Conservation (phyloP, 495 filamentous ascomycete genomes). For the Tuber magnatum region DNA sequence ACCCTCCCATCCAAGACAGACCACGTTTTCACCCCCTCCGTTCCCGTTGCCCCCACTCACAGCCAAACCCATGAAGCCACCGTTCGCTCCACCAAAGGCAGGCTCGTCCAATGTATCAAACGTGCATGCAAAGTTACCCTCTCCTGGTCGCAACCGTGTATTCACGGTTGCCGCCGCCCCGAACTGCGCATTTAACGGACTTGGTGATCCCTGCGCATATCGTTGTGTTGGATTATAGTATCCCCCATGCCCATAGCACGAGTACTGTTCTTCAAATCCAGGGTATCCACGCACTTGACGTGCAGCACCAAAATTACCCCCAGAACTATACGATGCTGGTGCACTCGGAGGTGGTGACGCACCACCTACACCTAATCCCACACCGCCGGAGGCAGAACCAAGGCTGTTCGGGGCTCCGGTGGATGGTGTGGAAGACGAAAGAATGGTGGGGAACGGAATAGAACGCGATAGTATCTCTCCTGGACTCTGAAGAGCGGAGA, state of each 20-base stretch:
- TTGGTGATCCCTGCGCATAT: constrained; percentile 33
- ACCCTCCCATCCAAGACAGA: constrained; percentile 40
- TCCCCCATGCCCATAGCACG: constrained; percentile 18
- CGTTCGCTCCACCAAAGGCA: constrained; percentile 13
- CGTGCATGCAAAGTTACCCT: constrained; percentile 36
- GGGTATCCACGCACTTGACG: constrained; percentile 38
- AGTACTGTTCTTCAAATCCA: constrained; percentile 40
- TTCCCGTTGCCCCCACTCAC: constrained; percentile 23
- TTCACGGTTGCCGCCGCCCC: constrained; percentile 14
- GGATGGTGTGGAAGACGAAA: constrained; percentile 38
- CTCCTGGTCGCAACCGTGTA: constrained; percentile 25
- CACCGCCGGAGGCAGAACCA: constrained; percentile 36
- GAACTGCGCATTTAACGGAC: constrained; percentile 20
- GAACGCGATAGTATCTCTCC: constrained; percentile 37
- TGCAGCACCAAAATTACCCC: constrained; percentile 25
- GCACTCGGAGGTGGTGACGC: constrained; percentile 38
- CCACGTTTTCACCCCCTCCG: constrained; percentile 36
- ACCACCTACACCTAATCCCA: constrained; percentile 33
- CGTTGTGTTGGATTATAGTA: constrained; percentile 37
- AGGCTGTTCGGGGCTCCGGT: constrained; percentile 37
- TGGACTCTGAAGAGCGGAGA: constrained; percentile 35
- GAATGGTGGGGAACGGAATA: constrained; percentile 33
- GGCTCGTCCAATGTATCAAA: constrained; percentile 39
- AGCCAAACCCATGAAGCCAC: constrained; percentile 20
- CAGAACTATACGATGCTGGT: constrained; percentile 41